Evolutionary conservation across 805 yeast species (phyloP).

Genomic region (Spencermartinsiella europaea): DNA sequence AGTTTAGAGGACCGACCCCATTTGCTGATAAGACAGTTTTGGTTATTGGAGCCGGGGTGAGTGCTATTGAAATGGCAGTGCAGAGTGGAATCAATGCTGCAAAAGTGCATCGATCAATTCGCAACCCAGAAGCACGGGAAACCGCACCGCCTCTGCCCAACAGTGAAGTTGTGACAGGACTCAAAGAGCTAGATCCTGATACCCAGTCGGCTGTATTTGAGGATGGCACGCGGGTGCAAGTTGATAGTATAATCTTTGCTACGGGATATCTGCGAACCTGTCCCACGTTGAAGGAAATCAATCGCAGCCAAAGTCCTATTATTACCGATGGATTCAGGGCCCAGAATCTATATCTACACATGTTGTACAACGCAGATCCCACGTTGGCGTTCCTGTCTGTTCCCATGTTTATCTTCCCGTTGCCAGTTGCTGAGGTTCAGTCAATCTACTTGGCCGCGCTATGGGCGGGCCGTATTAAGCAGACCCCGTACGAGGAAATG

Average conservation of each 20-base stretch:
- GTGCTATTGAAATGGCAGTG: slow-evolving; percentile 68
- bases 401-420: slow-evolving; percentile 31
- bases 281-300: slow-evolving; percentile 49
- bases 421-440: slow-evolving; percentile 13
- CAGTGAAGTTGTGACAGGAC: slow-evolving; percentile 41
- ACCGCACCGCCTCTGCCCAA: slow-evolving; percentile 25
- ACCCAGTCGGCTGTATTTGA: slow-evolving; percentile 18
- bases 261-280: slow-evolving; percentile 69
- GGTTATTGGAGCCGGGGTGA: slow-evolving; percentile 72
- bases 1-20: slow-evolving; percentile 44
- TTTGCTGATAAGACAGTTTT: slow-evolving; percentile 46
- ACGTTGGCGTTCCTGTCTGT: slow-evolving; percentile 57
- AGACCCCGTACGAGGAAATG: slow-evolving; percentile 9
- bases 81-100: slow-evolving; percentile 26
- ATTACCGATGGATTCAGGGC: slow-evolving; percentile 46
- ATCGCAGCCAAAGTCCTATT: slow-evolving; percentile 29
- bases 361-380: slow-evolving; percentile 54
- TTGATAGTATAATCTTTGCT: slow-evolving; percentile 60
- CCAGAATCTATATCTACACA: slow-evolving; percentile 54
- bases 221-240: slow-evolving; percentile 32
- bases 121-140: slow-evolving; percentile 29
- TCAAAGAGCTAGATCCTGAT: slow-evolving; percentile 41
- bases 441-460: slow-evolving; percentile 13
- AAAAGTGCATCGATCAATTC: slow-evolving; percentile 43
- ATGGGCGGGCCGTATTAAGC: slow-evolving; percentile 5